phyloP scores from a whole-genome alignment of 2,329 filamentous ascomycete species.

The Aspergillus thermomutatus region DNA sequence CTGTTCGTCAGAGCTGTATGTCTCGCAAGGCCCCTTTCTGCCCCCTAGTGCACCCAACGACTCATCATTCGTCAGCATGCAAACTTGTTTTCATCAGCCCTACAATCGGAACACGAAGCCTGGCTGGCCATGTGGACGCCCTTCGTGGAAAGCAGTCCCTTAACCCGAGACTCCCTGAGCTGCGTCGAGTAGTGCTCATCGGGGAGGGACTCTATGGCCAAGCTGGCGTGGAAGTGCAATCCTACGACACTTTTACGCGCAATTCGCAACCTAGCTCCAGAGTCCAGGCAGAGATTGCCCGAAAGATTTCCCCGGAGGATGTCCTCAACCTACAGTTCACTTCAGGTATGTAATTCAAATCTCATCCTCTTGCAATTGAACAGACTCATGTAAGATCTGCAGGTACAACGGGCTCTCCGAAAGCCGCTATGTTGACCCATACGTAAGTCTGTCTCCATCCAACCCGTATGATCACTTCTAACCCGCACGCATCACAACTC shows the following conservation, averaged over 20 bases:
- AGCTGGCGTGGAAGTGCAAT: constrained; percentile 3
- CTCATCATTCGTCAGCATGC: constrained; percentile 16
- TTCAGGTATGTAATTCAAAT: constrained; percentile 19
- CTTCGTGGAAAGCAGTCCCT: constrained; percentile 3
- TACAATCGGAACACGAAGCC: constrained; percentile 15
- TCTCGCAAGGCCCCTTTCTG: not conserved
- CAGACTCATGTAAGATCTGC: not conserved
- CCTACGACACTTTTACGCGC: constrained; percentile 13
- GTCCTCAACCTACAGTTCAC: constrained; percentile 71
- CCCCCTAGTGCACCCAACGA: too few relatives aligned
- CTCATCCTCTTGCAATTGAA: not conserved
- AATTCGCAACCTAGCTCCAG: not conserved
- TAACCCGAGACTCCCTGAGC: constrained; percentile 7
- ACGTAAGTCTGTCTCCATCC: constrained; percentile 42
- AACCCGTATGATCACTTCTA: not conserved
- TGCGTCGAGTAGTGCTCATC: constrained; percentile 12
- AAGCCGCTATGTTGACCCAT: constrained; percentile 67
- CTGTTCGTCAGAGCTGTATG: constrained; percentile 18
- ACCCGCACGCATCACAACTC: constrained; percentile 1
- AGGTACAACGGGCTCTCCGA: constrained; percentile 65
- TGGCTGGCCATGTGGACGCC: constrained; percentile 17
- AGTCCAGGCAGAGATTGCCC: not conserved
- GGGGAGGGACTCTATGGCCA: not conserved
- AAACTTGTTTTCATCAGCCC: constrained; percentile 24
- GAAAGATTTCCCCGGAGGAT: constrained; percentile 57